phyloP scores from a whole-genome alignment of 1,284 basidiomycete species.

The Boletellus deceptivus region DNA sequence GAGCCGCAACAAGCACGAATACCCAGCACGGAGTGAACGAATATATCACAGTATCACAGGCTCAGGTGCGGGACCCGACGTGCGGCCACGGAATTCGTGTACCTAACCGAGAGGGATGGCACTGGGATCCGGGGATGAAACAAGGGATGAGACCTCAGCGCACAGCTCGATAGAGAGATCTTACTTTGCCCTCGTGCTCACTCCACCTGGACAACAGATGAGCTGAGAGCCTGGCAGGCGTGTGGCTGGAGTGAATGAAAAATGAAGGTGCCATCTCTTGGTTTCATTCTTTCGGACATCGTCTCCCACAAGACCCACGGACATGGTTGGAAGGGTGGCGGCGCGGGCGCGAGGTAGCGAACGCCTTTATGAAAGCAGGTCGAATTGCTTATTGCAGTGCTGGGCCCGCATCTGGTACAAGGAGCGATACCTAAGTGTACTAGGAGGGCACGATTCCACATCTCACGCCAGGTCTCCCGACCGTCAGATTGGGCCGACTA shows the following conservation, averaged over 20 bases:
- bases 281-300: constrained; percentile 4
- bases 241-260: neutral
- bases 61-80: constrained; percentile 51
- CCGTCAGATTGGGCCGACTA: constrained; percentile 15
- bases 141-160: neutral
- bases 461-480: neutral
- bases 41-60: constrained; percentile 47
- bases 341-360: too few relatives aligned
- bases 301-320: neutral
- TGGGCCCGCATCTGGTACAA: neutral
- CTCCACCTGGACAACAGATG: constrained; percentile 14
- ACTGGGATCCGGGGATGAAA: constrained; percentile 36
- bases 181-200: constrained; percentile 34
- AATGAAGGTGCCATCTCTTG: neutral
- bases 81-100: constrained; percentile 37
- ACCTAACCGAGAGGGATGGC: constrained; percentile 54
- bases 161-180: constrained; percentile 41
- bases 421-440: neutral
- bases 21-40: constrained; percentile 52
- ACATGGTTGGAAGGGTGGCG: neutral
- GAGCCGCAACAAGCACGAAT: constrained; percentile 55
- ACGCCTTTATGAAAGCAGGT: too few relatives aligned
- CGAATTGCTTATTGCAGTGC: too few relatives aligned
- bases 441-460: neutral
- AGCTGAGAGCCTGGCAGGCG: constrained; percentile 10